Percentiles rank a stretch among this genome's conserved stretches.
phyloP scores from a whole-genome alignment of 1,139 yeast genomes.

The Suhomyces atakaporum region DNA sequence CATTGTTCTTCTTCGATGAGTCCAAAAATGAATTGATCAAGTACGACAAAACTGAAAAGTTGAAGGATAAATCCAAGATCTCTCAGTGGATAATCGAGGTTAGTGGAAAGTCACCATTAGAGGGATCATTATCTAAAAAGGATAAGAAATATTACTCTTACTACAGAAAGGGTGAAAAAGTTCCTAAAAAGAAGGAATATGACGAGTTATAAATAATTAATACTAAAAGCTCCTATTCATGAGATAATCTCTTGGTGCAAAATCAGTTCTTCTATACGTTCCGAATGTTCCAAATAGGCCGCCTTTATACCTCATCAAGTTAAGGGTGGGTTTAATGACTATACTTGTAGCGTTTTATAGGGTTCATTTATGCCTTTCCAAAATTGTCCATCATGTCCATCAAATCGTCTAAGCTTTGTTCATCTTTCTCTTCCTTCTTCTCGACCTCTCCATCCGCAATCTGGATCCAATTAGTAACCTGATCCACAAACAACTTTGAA shows the following conservation, averaged over 20 bases:
- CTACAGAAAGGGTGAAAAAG: constrained; percentile 34
- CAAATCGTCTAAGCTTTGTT: constrained; percentile 32
- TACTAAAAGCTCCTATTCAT: too few relatives aligned
- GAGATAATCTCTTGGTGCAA: too few relatives aligned
- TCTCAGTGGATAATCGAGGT: constrained; percentile 37
- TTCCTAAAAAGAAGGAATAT: constrained; percentile 25
- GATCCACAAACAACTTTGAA: constrained; percentile 58
- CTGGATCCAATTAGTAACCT: constrained; percentile 59
- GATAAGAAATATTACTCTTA: constrained; percentile 33
- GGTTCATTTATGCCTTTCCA: constrained; percentile 17
- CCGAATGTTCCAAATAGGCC: not conserved
- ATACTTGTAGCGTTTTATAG: too few relatives aligned
- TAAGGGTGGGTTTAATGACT: too few relatives aligned
- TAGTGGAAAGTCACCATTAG: constrained; percentile 33
- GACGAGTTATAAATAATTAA: constrained; percentile 39
- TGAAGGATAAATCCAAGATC: constrained; percentile 35
- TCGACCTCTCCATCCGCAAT: constrained; percentile 18
- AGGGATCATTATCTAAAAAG: constrained; percentile 43
- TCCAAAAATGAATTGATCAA: constrained; percentile 21
- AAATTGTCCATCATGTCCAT: constrained; percentile 42
- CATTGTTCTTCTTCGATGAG: constrained; percentile 32
- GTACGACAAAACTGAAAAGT: constrained; percentile 27
- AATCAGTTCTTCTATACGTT: too few relatives aligned
- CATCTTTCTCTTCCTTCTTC: constrained; percentile 18
- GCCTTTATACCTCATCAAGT: not conserved